Conservation (phyloP, 352 stramenopile species). For the Phytophthora multivora region DNA sequence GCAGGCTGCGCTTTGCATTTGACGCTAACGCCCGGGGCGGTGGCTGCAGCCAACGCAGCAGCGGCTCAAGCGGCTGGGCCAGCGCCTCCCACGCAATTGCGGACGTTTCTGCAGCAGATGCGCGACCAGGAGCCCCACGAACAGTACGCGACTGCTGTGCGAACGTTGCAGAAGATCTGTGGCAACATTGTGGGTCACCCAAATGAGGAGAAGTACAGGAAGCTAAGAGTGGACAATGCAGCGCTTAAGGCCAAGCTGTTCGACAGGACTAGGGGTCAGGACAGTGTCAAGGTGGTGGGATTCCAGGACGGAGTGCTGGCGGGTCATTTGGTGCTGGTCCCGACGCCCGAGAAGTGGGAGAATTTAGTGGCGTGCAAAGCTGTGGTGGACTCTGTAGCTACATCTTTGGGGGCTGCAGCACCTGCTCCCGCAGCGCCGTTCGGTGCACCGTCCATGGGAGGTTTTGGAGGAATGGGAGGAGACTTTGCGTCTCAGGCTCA, state of each 20-base stretch:
- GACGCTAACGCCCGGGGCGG: conserved; percentile 49
- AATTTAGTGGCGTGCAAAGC: conserved; percentile 67
- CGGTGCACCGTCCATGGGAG: conserved; percentile 22
- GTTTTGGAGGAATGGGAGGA: conserved; percentile 21
- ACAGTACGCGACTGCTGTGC: conserved; percentile 51
- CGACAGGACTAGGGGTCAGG: conserved; percentile 55
- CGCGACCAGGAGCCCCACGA: conserved; percentile 36
- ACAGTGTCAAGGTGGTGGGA: conserved; percentile 67
- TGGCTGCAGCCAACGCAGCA: conserved; percentile 23
- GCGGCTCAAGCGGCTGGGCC: not conserved
- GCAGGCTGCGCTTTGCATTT: conserved; percentile 75
- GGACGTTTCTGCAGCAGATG: conserved; percentile 65
- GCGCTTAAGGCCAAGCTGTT: conserved; percentile 70
- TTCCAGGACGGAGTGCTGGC: conserved; percentile 75
- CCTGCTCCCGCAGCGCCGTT: conserved; percentile 8
- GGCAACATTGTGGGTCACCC: conserved; percentile 78
- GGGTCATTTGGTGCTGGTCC: conserved; percentile 70
- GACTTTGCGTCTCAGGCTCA: conserved; percentile 65
- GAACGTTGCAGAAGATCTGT: conserved; percentile 84
- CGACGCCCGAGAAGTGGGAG: conserved; percentile 77
- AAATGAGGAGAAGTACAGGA: conserved; percentile 80
- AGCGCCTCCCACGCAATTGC: conserved; percentile 38
- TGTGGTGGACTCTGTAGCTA: conserved; percentile 57
- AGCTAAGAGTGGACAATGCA: conserved; percentile 71
- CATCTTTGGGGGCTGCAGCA: conserved; percentile 10